A percentile compares a stretch with the other conserved stretches of the same genome.
Conservation (phyloP, 2,329 filamentous ascomycete species). For the Septoria linicola region DNA sequence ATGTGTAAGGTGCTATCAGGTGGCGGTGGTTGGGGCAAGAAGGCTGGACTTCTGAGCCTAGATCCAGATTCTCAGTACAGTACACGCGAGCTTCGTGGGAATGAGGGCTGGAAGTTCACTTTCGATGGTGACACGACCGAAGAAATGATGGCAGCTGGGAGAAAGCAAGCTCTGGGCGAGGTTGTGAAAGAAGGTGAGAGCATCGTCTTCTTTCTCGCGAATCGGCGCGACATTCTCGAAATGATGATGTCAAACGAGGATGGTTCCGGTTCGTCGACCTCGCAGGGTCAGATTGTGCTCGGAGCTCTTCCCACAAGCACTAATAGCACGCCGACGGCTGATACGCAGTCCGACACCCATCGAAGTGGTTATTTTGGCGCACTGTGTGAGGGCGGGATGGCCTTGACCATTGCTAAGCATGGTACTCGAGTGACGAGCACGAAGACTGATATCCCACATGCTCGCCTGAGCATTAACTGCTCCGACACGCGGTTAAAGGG, state of each 20-base stretch:
- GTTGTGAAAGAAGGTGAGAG: slow-evolving; percentile 63
- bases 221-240: not conserved
- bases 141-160: slow-evolving; percentile 36
- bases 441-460: slow-evolving; percentile 51
- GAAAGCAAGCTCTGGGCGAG: slow-evolving; percentile 49
- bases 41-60: slow-evolving; percentile 74
- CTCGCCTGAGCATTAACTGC: slow-evolving; percentile 9
- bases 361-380: slow-evolving; percentile 57
- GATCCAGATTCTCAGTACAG: slow-evolving; percentile 65
- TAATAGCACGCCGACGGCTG: slow-evolving; percentile 33
- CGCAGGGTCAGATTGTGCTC: slow-evolving; percentile 29
- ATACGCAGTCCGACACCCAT: not conserved
- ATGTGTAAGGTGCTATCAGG: slow-evolving; percentile 65
- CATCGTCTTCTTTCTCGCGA: slow-evolving; percentile 64
- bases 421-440: slow-evolving; percentile 32
- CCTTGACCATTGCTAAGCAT: slow-evolving; percentile 38
- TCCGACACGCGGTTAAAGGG: too few relatives aligned
- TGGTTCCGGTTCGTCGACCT: not conserved
- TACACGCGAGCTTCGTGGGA: slow-evolving; percentile 52
- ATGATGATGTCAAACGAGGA: not conserved
- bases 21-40: slow-evolving; percentile 80
- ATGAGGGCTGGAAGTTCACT: slow-evolving; percentile 56
- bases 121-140: slow-evolving; percentile 37
- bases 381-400: slow-evolving; percentile 61
- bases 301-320: slow-evolving; percentile 48